Base-by-base conservation (phyloP, 176 grass and related monocot genomes). In the Pharus latifolius region DNA sequence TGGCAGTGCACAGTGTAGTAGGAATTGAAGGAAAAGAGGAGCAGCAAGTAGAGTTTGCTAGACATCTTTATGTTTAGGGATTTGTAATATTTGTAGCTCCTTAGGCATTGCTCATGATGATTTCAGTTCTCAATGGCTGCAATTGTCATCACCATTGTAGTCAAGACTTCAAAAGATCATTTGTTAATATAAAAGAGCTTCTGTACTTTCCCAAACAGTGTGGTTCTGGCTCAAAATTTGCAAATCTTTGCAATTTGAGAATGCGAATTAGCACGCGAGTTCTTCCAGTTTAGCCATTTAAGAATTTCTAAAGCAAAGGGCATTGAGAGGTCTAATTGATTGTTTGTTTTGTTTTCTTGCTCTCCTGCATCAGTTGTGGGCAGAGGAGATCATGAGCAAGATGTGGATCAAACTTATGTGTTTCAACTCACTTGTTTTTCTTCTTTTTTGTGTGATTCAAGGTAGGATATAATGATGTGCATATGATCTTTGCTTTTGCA, bases 141-240 rank as follows among this genome's bases (percentile, higher is more conserved):
- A 76, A 47, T 8, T 49, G 18, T 48, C 66, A 63, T 41, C 70
- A 31, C 48, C 48, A 80, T 27, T 80, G 64, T 69, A 63, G 49
- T 63, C 38, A n/a, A n/a, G 18, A 80, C 25, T 43, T 81, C 27
- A 49, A 75, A 70, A 20, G 51, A 70, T 70, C 65, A 49, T 56
- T 44, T 86, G 77, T 86, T 80, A 85, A 69, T 80, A 85, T 50
- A 70, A 32, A 14, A 67, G 76, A 85, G 55, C 69, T 69, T 85
- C 49, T 49, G 24, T 32, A 51, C 42, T 71, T 26, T 65, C 37
- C 25, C 28, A 51, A 64, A 81, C 25, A 49, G 24, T 63, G 63
- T 57, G 32, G 65, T 69, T 46, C 44, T 41, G 49, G 46, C 11
- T 38, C 3, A 58, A 22, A 12, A 61, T 16, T 33, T 55, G 10